These are phyloP conservation scores for Lotus japonicus DNA, from an alignment of 306 rosid species.

Conservation along the genomic window DNA sequence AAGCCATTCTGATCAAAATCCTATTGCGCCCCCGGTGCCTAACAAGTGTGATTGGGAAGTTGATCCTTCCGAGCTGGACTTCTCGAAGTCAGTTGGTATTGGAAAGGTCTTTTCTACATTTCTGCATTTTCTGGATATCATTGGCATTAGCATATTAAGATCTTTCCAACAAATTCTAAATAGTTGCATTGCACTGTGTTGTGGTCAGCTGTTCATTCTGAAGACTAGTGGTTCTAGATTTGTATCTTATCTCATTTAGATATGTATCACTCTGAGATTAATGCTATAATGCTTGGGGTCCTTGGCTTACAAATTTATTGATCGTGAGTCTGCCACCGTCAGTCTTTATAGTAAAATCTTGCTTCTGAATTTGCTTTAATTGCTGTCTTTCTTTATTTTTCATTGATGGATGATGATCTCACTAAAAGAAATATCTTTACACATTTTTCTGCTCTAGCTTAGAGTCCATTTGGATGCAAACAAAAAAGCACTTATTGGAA, in stretches of 20 bases:
- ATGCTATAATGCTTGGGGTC: constrained; percentile 12
- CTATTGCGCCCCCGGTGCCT: constrained; percentile 77
- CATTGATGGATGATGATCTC: not conserved
- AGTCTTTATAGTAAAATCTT: not conserved
- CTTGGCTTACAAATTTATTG: not conserved
- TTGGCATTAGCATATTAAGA: not conserved
- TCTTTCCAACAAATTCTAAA: not conserved
- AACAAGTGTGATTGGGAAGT: constrained; percentile 98
- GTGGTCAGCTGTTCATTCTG: constrained; percentile 4
- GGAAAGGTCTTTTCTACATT: constrained; percentile 59
- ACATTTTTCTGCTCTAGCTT: not conserved
- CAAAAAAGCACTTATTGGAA: no score
- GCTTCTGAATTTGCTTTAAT: not conserved
- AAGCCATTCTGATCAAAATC: constrained; percentile 69
- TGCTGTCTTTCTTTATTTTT: not conserved
- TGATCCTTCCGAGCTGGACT: constrained; percentile 86
- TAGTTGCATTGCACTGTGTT: not conserved
- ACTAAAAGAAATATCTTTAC: not conserved
- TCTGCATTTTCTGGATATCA: not conserved
- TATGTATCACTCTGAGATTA: not conserved
- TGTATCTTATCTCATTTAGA: not conserved
- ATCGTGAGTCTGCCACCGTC: not conserved
- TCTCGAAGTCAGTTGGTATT: constrained; percentile 60
- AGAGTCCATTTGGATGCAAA: no score
- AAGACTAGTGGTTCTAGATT: not conserved